Evolutionary conservation across 148 eudicot genomes (phyloP).

Genomic region (Silene uniflora): DNA sequence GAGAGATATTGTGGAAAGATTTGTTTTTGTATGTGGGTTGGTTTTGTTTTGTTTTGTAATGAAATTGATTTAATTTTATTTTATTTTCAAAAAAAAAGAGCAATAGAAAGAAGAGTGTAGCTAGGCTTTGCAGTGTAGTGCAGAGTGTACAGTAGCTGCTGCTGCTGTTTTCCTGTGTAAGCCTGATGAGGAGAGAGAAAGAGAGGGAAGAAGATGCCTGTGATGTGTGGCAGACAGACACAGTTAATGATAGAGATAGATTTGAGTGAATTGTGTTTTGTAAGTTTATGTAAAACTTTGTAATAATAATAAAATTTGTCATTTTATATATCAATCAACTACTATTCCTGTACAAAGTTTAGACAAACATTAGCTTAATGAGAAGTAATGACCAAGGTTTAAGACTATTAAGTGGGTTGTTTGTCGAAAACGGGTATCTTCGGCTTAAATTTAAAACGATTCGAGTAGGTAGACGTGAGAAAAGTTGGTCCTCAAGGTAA

Average conservation of each 20-base stretch:
- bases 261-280: conserved; percentile 6
- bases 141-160: conserved; percentile 22
- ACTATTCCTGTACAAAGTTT: too few relatives aligned
- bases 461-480: too few relatives aligned
- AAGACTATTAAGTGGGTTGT: too few relatives aligned
- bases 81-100: not conserved
- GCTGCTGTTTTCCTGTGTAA: conserved; percentile 29
- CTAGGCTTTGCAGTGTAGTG: conserved; percentile 27
- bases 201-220: conserved; percentile 33
- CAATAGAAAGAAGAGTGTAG: not conserved
- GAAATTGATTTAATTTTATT: too few relatives aligned
- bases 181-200: conserved; percentile 36
- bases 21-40: not conserved
- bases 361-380: too few relatives aligned
- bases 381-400: too few relatives aligned
- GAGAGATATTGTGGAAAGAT: not conserved
- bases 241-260: not conserved
- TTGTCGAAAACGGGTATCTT: too few relatives aligned
- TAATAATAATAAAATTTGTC: too few relatives aligned
- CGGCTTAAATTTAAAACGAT: too few relatives aligned
- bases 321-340: too few relatives aligned
- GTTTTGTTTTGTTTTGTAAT: too few relatives aligned
- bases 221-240: conserved; percentile 48
- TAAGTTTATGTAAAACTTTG: not conserved
- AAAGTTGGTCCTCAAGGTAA: too few relatives aligned